Base-by-base conservation (phyloP, 495 filamentous ascomycete species). In the Trichoderma erinaceum region DNA sequence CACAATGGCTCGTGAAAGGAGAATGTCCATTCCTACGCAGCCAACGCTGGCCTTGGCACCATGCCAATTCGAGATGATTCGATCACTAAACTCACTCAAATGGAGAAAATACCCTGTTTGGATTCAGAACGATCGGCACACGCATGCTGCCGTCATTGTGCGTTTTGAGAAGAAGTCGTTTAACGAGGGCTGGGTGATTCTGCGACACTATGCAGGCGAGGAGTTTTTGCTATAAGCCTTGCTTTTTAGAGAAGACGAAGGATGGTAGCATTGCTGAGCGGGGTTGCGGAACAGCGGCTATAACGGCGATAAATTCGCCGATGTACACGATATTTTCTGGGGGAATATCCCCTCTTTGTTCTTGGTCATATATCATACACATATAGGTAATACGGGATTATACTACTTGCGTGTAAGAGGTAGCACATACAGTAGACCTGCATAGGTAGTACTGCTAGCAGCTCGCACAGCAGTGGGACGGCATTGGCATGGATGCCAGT, bases 71-170 rank as follows among this genome's bases (percentile, higher is more conserved):
- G 79, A 80, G 25, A 97, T 97, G 79, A 89, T 97, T 63, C 78
- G 89, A 21, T 86, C 87, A 18, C 78, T 99, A 69, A 89, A 97
- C 72, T 74, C 79, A 12, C 80, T 96, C 0, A 88, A 89, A 12
- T 93, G 89, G 78, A 84, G 83, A 23, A 97, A 95, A 77, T 94
- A 90, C 77, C 88, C 87, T 0, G 91, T 97, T 4, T 88, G 90
- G 78, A 97, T 99, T 50, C 92, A 96, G 63, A 88, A 92, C 3
- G 84, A 84, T 52, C 75, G 81, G 41, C 93, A 97, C 73, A 90
- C 83, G 63, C 95, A 99, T 75, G 95, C 94, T 0, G 94, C 94
- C 1, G 96, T 99, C 66, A 90, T 99, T 72, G 86, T 94, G 38
- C 83, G 95, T 66, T 83, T 74, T 69, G 80, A 86, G 21, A 86